Evolutionary conservation across 345 rosid genomes (phyloP), one percentile per base, ranked within the genome.

Genomic region (Citropsis articulata): DNA sequence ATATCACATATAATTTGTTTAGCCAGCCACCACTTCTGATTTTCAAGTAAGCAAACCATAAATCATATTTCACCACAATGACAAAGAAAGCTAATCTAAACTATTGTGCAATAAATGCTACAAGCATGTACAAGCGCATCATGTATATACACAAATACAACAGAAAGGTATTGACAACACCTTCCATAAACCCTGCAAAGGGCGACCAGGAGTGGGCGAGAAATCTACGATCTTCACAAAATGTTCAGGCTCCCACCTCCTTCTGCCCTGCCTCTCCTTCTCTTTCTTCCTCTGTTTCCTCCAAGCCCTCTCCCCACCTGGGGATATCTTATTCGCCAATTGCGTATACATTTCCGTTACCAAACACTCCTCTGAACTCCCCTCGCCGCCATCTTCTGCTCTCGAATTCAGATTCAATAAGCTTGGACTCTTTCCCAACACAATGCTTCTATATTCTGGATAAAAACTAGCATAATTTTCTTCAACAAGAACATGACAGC

Each of bases 181-280:
- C 99, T 93, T 93, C 98, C 97, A 93, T 40, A 93, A 82, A 25
- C 98, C 99, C 84, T 95, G 98, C 83, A 95, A 79, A 5, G 97
- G 99, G 69, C 90, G 90, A 24, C 85, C 71, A 2, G 77, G 69
- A 2, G 92, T 91, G 55, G 99, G 95, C 0, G 87, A 91, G 84
- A 81, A 92, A 85, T 92, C 88, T 42, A 72, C 53, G 70, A 95
- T 89, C 88, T 89, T 95, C 68, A 95, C 84, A 71, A 93, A 95
- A 81, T 93, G 95, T 83, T 91, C 94, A 7, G 94, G 85, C 80
- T 91, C 98, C 97, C 94, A 92, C 76, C 85, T 88, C 82, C 77
- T 84, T 87, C 73, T 91, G 18, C 81, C 88, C 72, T 83, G 93
- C 89, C 89, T 90, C 81, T 87, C 96, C 88, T 86, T 92, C 85